Percentiles rank a stretch among this genome's conserved stretches.
Conservation (phyloP, 345 rosid genomes). For the Citrus reticulata region DNA sequence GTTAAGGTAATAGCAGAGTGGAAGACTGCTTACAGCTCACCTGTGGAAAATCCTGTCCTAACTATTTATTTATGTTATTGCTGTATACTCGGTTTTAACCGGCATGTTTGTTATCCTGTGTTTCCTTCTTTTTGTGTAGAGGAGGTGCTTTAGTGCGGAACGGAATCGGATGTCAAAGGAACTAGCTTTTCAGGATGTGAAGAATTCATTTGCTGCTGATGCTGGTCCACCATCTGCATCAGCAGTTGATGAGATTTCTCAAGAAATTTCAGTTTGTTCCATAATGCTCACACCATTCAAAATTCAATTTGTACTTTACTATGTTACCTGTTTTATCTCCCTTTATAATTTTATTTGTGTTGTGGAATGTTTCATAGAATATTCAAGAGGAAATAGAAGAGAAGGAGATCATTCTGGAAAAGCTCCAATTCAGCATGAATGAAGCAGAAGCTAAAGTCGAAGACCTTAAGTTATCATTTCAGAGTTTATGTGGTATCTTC, state of each 20-base stretch:
- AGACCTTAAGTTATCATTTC: constrained; percentile 53
- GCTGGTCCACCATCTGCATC: constrained; percentile 40
- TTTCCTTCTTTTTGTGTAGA: constrained; percentile 38
- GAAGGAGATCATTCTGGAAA: constrained; percentile 46
- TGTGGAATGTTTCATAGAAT: constrained; percentile 36
- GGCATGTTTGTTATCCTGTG: not conserved
- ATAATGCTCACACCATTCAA: constrained; percentile 5
- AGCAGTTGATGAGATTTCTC: constrained; percentile 68
- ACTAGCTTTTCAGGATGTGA: constrained; percentile 52
- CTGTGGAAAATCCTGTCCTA: not conserved
- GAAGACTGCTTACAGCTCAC: not conserved
- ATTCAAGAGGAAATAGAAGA: constrained; percentile 47
- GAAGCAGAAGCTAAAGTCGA: constrained; percentile 58
- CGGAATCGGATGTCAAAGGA: constrained; percentile 43
- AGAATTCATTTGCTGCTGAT: constrained; percentile 49
- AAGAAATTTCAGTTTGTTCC: constrained; percentile 75
- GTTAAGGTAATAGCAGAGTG: constrained; percentile 47
- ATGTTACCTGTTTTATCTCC: not conserved
- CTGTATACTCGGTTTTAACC: not conserved
- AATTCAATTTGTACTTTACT: constrained; percentile 10
- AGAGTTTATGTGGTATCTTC: constrained; percentile 64
- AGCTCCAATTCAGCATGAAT: constrained; percentile 36
- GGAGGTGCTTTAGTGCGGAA: constrained; percentile 47
- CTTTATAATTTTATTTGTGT: not conserved
- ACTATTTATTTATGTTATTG: not conserved